Evolutionary conservation across 768 basidiomycete species (phyloP).

Genomic region (Botryobasidium botryosum): DNA sequence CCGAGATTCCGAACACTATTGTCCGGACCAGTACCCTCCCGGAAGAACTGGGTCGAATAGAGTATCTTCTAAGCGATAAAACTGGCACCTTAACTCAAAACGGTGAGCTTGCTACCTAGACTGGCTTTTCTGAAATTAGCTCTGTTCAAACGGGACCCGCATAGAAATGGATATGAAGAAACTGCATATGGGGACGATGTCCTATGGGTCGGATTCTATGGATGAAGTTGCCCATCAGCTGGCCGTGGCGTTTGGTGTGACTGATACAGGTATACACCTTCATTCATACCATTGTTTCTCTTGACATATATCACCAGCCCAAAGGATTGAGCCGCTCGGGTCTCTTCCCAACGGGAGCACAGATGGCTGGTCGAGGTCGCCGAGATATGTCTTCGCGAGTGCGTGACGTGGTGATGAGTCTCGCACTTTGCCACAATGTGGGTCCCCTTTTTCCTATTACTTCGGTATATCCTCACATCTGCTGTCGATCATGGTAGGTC

Average conservation of each 20-base stretch:
- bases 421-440: slow-evolving; percentile 94
- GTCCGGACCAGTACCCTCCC: slow-evolving; percentile 96
- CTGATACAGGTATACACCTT: neutral
- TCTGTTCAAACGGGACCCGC: neutral
- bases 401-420: slow-evolving; percentile 78
- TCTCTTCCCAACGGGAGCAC: slow-evolving; percentile 57
- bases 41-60: slow-evolving; percentile 88
- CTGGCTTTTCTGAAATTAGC: slow-evolving; percentile 2
- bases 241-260: slow-evolving; percentile 58
- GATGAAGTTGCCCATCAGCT: slow-evolving; percentile 92
- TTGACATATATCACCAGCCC: neutral
- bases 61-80: slow-evolving; percentile 93
- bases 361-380: slow-evolving; percentile 71
- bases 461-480: neutral
- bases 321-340: slow-evolving; percentile 14
- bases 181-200: slow-evolving; percentile 96
- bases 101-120: slow-evolving; percentile 32
- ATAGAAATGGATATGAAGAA: slow-evolving; percentile 99
- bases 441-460: slow-evolving; percentile 14
- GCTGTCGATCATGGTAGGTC: slow-evolving; percentile 61
- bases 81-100: slow-evolving; percentile 97
- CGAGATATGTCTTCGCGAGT: slow-evolving; percentile 91
- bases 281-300: too few relatives aligned
- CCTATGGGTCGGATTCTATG: slow-evolving; percentile 95
- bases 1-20: slow-evolving; percentile 86